phyloP scores from a whole-genome alignment of 768 basidiomycete species.

The Podaxis sp. region DNA sequence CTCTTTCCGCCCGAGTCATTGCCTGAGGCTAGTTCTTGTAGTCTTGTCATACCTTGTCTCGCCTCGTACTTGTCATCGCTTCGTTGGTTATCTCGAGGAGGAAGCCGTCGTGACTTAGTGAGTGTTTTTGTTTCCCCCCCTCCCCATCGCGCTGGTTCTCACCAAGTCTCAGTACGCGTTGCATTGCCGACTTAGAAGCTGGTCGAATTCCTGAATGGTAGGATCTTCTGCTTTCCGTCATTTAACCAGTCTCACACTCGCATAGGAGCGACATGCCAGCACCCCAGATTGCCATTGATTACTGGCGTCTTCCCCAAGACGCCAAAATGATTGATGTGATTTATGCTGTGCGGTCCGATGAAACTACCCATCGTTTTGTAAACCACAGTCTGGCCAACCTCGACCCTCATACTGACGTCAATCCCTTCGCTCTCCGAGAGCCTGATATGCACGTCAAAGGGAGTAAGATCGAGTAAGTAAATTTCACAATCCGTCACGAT shows the following conservation, averaged over 20 bases:
- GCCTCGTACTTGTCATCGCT: slow-evolving; percentile 79
- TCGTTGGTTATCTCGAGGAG: slow-evolving; percentile 92
- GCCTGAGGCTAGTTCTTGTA: slow-evolving; percentile 28
- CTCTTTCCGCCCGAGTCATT: slow-evolving; percentile 10
- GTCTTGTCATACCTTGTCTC: slow-evolving; percentile 80
- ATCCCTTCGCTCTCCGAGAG: slow-evolving; percentile 87
- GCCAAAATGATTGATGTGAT: slow-evolving; percentile 87
- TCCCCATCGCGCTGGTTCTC: not conserved
- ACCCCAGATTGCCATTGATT: slow-evolving; percentile 90
- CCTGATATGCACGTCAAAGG: slow-evolving; percentile 88
- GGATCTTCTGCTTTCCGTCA: slow-evolving; percentile 17
- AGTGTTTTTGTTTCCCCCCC: slow-evolving; percentile 25
- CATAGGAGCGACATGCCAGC: slow-evolving; percentile 67
- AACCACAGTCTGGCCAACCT: slow-evolving; percentile 95
- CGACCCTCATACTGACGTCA: slow-evolving; percentile 72
- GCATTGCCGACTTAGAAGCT: slow-evolving; percentile 80
- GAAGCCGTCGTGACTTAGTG: slow-evolving; percentile 94
- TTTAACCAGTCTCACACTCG: not conserved
- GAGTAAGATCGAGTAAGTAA: slow-evolving; percentile 63
- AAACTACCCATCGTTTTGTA: slow-evolving; percentile 91
- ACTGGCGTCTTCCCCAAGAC: slow-evolving; percentile 78
- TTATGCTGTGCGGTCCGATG: slow-evolving; percentile 91
- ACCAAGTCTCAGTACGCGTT: slow-evolving; percentile 56
- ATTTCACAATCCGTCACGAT: slow-evolving; percentile 1
- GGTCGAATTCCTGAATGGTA: slow-evolving; percentile 83